Conservation (phyloP, 2,329 filamentous ascomycete genomes). For the Cadophora sp. region DNA sequence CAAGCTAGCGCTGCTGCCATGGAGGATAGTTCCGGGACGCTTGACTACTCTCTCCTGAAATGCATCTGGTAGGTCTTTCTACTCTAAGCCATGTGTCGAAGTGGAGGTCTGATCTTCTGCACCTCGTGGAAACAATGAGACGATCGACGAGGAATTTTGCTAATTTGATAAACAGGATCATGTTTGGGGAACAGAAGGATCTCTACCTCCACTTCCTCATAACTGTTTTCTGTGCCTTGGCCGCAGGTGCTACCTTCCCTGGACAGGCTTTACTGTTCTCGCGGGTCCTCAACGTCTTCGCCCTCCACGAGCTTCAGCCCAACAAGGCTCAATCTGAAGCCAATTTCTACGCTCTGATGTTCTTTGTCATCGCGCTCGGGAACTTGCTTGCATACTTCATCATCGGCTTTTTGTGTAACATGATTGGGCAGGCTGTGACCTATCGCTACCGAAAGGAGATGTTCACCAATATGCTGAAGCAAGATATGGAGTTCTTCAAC, state of each 20-base stretch:
- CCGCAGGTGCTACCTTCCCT: conserved; percentile 48
- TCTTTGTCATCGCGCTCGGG: conserved; percentile 26
- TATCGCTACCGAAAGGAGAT: conserved; percentile 65
- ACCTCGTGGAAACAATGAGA: neutral
- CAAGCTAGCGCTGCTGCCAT: conserved; percentile 8
- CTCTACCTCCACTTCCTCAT: conserved; percentile 18
- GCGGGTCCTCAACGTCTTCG: conserved; percentile 39
- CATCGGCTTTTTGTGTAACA: conserved; percentile 39
- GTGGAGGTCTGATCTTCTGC: too few species aligned
- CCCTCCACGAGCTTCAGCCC: conserved; percentile 40
- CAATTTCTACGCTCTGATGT: conserved; percentile 29
- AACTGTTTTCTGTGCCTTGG: conserved; percentile 38
- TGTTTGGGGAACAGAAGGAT: conserved; percentile 23
- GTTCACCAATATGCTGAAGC: conserved; percentile 84
- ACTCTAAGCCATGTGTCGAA: neutral
- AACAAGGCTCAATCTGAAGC: conserved; percentile 12
- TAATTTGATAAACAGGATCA: conserved; percentile 9
- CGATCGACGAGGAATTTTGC: neutral
- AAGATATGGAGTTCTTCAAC: conserved; percentile 92
- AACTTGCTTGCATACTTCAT: conserved; percentile 53
- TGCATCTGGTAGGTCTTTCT: conserved; percentile 24
- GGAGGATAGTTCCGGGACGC: conserved; percentile 16
- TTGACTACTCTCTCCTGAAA: conserved; percentile 23
- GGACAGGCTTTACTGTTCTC: conserved; percentile 43
- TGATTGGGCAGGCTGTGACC: conserved; percentile 45